phyloP scores from a whole-genome alignment of 768 basidiomycete genomes.

The Suillus americanus region DNA sequence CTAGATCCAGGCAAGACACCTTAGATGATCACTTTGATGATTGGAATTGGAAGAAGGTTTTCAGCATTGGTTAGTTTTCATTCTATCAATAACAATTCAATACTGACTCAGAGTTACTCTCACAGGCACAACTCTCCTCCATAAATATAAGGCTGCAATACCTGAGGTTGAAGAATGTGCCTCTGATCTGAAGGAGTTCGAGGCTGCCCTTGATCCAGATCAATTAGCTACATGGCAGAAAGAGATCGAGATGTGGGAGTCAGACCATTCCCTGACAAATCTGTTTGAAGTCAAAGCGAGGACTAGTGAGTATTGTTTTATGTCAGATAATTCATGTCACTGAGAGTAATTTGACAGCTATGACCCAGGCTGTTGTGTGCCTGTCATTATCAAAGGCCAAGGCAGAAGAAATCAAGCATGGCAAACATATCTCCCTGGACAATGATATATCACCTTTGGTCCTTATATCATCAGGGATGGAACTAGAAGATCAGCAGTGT shows the following conservation, averaged over 20 bases:
- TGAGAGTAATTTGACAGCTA: slow-evolving; percentile 6
- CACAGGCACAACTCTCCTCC: slow-evolving; percentile 3
- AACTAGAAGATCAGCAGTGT: slow-evolving; percentile 36
- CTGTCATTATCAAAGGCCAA: slow-evolving; percentile 25
- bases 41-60: slow-evolving; percentile 33
- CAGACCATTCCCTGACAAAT: slow-evolving; percentile 18
- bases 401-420: slow-evolving; percentile 6
- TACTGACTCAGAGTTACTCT: neutral
- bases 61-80: slow-evolving; percentile 20
- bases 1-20: slow-evolving; percentile 30
- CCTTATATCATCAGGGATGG: slow-evolving; percentile 30
- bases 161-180: neutral
- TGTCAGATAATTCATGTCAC: neutral
- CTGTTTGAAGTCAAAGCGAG: slow-evolving; percentile 18
- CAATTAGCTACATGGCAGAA: slow-evolving; percentile 18
- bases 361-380: slow-evolving; percentile 17
- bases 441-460: slow-evolving; percentile 19
- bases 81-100: neutral
- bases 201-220: neutral
- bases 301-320: slow-evolving; percentile 5
- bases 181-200: neutral
- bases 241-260: slow-evolving; percentile 22
- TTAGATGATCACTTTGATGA: slow-evolving; percentile 35
- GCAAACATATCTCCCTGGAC: neutral
- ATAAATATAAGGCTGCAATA: slow-evolving; percentile 5